Evolutionary conservation across 495 filamentous ascomycete species (phyloP).

Genomic region (Aspergillus indologenus): DNA sequence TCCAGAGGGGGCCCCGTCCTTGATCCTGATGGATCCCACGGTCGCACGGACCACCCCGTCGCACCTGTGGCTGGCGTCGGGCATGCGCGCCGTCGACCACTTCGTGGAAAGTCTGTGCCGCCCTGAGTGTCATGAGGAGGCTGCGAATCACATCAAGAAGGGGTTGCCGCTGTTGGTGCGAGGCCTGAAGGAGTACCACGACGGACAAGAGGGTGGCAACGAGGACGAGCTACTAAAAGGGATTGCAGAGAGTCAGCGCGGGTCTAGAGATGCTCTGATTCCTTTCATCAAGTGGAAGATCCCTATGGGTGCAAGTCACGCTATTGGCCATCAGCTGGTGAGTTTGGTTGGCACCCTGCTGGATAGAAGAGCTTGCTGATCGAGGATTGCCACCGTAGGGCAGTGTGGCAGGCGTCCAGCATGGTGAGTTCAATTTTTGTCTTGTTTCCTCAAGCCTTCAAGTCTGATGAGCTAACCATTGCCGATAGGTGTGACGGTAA

Average conservation of each 20-base stretch:
- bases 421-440: neutral
- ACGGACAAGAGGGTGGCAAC: neutral
- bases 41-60: neutral
- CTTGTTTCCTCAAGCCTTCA: neutral
- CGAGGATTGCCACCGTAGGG: neutral
- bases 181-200: neutral
- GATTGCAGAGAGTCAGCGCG: neutral
- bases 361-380: neutral
- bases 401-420: neutral
- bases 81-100: slow-evolving; percentile 1
- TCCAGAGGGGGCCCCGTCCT: neutral
- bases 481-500: slow-evolving; percentile 3
- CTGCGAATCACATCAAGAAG: neutral
- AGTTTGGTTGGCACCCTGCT: neutral
- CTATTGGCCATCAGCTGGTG: slow-evolving; percentile 5
- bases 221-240: slow-evolving; percentile 1
- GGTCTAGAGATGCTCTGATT: neutral
- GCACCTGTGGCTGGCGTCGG: slow-evolving; percentile 5
- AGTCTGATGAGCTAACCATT: neutral
- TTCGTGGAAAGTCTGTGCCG: neutral
- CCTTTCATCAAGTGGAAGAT: slow-evolving; percentile 2
- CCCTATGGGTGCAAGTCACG: neutral
- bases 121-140: neutral
- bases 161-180: neutral
- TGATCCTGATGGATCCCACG: slow-evolving; percentile 4